Percentiles rank a stretch among this genome's conserved stretches.
These are phyloP conservation scores for Camellia sinensis DNA, from an alignment of 148 eudicot genomes.

Conservation along the genomic window DNA sequence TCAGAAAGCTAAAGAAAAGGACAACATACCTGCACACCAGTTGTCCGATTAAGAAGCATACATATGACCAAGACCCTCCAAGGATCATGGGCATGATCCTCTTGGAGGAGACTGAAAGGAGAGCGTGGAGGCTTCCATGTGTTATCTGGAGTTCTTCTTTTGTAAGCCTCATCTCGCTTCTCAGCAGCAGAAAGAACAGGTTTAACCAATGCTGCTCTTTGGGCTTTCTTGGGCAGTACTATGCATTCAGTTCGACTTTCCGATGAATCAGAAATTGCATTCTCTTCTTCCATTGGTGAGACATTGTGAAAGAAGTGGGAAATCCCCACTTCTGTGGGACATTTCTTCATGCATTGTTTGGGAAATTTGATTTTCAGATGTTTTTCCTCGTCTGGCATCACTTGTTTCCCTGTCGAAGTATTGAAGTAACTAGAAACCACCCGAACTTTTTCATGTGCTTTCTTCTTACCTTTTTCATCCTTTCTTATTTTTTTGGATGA, in stretches of 20 bases:
- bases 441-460: background rate
- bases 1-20: background rate
- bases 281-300: slow-evolving; percentile 8
- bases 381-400: background rate
- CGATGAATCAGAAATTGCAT: background rate
- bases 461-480: background rate
- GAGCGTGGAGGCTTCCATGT: slow-evolving; percentile 81
- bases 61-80: slow-evolving; percentile 94
- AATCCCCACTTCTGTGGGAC: slow-evolving; percentile 4
- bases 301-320: slow-evolving; percentile 21
- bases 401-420: slow-evolving; percentile 5
- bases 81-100: slow-evolving; percentile 79
- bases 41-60: slow-evolving; percentile 73
- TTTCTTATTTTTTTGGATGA: slow-evolving; percentile 5
- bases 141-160: slow-evolving; percentile 47
- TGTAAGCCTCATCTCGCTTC: slow-evolving; percentile 61
- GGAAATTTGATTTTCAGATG: background rate
- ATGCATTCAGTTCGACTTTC: background rate
- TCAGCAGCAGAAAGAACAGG: slow-evolving; percentile 40
- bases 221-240: slow-evolving; percentile 23
- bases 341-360: background rate
- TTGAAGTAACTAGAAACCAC: slow-evolving; percentile 28
- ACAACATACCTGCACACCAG: slow-evolving; percentile 68
- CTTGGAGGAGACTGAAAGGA: slow-evolving; percentile 65
- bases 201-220: slow-evolving; percentile 9